Conservation (phyloP, 352 stramenopile genomes). For the Globisporangium okanoganense region DNA sequence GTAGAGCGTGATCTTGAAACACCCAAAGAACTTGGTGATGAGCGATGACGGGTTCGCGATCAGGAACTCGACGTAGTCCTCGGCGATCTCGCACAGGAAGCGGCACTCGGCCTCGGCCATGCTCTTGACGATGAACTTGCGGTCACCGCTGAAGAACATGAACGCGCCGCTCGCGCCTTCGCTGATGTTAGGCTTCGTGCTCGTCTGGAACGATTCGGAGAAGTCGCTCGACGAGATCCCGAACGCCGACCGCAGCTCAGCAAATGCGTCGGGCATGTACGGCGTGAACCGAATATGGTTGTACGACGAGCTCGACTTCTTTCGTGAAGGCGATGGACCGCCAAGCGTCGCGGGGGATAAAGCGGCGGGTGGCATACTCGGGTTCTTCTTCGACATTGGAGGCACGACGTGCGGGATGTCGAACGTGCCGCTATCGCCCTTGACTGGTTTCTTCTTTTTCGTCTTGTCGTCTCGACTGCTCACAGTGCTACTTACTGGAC, state of each 20-base stretch:
- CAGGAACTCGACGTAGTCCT: constrained; percentile 86
- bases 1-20: constrained; percentile 89
- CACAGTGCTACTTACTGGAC: neutral
- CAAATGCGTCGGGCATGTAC: constrained; percentile 71
- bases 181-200: constrained; percentile 86
- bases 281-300: constrained; percentile 72
- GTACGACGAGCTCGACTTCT: constrained; percentile 19
- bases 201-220: constrained; percentile 69
- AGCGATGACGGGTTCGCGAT: constrained; percentile 65
- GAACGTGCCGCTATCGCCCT: constrained; percentile 17
- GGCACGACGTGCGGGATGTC: constrained; percentile 10
- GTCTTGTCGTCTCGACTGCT: constrained; percentile 4
- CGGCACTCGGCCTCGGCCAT: constrained; percentile 79
- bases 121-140: constrained; percentile 90
- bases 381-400: neutral
- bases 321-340: neutral
- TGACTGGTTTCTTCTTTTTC: constrained; percentile 5
- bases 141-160: constrained; percentile 90
- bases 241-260: constrained; percentile 64
- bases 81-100: constrained; percentile 81
- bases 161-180: constrained; percentile 90
- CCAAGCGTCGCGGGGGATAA: neutral
- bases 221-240: constrained; percentile 68
- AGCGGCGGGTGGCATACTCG: neutral
- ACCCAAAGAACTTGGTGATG: constrained; percentile 89